Evolutionary conservation across 2,329 filamentous ascomycete genomes (phyloP).

Genomic region (Aspergillus sp.): DNA sequence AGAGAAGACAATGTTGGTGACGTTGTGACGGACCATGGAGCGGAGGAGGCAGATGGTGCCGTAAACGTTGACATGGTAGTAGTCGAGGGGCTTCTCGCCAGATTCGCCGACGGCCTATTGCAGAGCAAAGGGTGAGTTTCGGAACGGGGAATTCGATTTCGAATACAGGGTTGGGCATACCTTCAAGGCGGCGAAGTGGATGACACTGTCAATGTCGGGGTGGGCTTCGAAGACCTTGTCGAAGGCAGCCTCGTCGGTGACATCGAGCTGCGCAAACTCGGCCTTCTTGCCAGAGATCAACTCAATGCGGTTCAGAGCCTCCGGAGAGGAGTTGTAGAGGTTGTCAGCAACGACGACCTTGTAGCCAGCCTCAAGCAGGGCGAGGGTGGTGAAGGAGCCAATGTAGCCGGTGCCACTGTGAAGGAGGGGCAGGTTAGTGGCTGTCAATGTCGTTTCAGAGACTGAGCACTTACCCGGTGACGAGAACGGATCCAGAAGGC

Average conservation of each 20-base stretch:
- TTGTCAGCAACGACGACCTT: constrained; percentile 96
- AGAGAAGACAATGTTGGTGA: constrained; percentile 97
- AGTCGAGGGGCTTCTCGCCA: constrained; percentile 88
- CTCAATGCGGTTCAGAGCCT: constrained; percentile 92
- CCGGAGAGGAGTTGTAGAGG: constrained; percentile 93
- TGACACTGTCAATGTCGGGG: constrained; percentile 94
- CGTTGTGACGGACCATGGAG: constrained; percentile 85
- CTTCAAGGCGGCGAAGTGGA: constrained; percentile 98
- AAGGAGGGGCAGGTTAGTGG: constrained; percentile 20
- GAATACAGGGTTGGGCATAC: constrained; percentile 43
- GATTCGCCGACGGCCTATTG: constrained; percentile 90
- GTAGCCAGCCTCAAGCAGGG: constrained; percentile 90
- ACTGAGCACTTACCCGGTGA: constrained; percentile 74
- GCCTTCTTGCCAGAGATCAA: constrained; percentile 87
- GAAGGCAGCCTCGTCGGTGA: constrained; percentile 80
- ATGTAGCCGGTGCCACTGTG: constrained; percentile 95
- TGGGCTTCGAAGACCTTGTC: constrained; percentile 86
- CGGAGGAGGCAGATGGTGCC: constrained; percentile 85
- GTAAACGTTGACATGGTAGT: constrained; percentile 95
- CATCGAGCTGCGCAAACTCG: constrained; percentile 78
- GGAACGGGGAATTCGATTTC: not conserved
- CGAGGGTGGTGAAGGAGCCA: constrained; percentile 91
- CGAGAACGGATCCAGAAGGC: constrained; percentile 82
- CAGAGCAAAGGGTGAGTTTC: not conserved
- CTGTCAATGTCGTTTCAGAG: constrained; percentile 11